Evolutionary conservation across 75 land plant species (phyloP), one percentile per base, ranked within the genome.

Genomic region (Pinus taeda): DNA sequence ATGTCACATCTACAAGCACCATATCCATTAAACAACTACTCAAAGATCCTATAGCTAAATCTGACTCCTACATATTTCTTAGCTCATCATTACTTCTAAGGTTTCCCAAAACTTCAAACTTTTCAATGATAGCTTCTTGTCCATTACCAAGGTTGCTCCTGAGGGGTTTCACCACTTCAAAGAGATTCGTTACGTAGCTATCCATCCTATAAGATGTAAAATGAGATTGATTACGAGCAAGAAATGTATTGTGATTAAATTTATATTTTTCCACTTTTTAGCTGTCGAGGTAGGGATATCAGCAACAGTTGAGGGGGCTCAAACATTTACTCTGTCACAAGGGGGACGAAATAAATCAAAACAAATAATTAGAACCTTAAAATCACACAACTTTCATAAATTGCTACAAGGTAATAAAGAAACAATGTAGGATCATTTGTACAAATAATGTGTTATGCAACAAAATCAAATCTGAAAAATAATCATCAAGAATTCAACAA

Each of bases 81-180:
- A 42, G 22, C 53, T 21, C 72, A n/a, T 69, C 22, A 69, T 22
- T 9, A 12, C 49, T 69, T 69, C 22, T n/a, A 39, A 42, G 53
- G 55, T 42, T 39, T 13, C 36, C 53, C 55, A 69, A 42, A 69
- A 42, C 24, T 39, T 37, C 49, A 69, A 69, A 13, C 20, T 69
- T 69, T 69, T n/a, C 55, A 69, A 6, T 69, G 9, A 3, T 69
- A 6, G 22, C 24, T 69, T 69, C 55, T 39, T 69, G 55, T 57
- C 21, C 37, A 15, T 21, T 30, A 73, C 58, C 36, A 15, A 73
- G 58, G 57, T 57, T 73, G 36, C 20, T 24, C 55, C 59, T 73
- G 33, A 73, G 58, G 12, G 74, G 33, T 20, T 55, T 20, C 4
- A 73, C 59, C 33, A 73, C 74, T 57, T 73, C 74, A 55, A 73